A percentile compares a stretch with the other conserved stretches of the same genome.
These are phyloP conservation scores for Leptomonas pyrrhocoris DNA, from an alignment of 208 protist species.

Conservation along the genomic window DNA sequence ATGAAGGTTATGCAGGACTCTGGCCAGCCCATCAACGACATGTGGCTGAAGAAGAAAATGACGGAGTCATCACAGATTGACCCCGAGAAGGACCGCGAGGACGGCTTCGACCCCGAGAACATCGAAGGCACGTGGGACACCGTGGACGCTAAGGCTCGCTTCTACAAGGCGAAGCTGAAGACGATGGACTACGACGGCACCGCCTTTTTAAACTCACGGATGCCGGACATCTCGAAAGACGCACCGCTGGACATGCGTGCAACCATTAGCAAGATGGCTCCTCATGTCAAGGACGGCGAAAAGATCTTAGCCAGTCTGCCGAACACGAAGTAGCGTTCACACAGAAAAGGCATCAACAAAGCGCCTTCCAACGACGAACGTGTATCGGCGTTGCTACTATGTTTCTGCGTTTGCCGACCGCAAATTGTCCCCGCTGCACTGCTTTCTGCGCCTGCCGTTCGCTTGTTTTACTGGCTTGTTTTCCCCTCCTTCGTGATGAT, in stretches of 20 bases:
- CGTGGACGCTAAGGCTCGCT: slow-evolving; percentile 78
- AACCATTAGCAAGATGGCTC: slow-evolving; percentile 81
- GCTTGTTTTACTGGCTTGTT: no score
- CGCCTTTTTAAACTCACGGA: slow-evolving; percentile 51
- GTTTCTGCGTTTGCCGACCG: not conserved
- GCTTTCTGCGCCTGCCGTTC: no score
- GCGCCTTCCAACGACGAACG: no score
- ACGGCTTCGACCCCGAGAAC: slow-evolving; percentile 80
- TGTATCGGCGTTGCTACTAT: not conserved
- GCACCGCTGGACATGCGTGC: slow-evolving; percentile 84
- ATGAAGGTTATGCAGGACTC: slow-evolving; percentile 77
- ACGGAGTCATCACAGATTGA: slow-evolving; percentile 37
- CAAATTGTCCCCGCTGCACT: no score
- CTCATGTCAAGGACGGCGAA: slow-evolving; percentile 83
- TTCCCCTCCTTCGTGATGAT: not conserved
- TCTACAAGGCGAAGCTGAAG: slow-evolving; percentile 89
- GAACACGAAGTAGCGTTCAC: not conserved
- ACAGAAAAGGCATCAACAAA: slow-evolving; percentile 6
- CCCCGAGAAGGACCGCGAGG: slow-evolving; percentile 45
- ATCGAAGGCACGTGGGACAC: slow-evolving; percentile 84
- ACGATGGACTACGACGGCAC: slow-evolving; percentile 91
- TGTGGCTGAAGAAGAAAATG: slow-evolving; percentile 82
- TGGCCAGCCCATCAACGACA: slow-evolving; percentile 74
- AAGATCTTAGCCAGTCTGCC: slow-evolving; percentile 77
- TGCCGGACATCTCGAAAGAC: slow-evolving; percentile 78